Evolutionary conservation across 2,329 filamentous ascomycete genomes (phyloP), one percentile per base, ranked within the genome.

Genomic region (Fusarium stilboides): DNA sequence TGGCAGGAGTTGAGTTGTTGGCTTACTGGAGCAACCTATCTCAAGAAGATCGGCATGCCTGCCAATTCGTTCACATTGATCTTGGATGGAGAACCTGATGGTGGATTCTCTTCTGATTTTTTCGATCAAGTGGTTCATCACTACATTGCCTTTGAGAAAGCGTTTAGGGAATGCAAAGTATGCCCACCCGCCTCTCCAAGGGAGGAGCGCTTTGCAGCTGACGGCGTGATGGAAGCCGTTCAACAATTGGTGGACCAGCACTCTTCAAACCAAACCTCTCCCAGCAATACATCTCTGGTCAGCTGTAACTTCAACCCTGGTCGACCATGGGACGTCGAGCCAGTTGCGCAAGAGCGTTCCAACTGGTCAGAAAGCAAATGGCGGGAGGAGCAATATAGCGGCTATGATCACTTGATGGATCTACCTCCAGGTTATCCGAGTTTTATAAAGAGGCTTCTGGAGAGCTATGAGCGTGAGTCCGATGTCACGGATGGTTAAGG

Each of bases 261-360:
- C 20, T 46, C 43, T 8, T 43, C 50, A 5, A 20, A 22, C n/a
- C 44, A 55, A 9, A 37, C 22, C 26, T 50, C 26, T 13, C 28
- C 28, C 28, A 31, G 28, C 28, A 31, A 31, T 31, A 12, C 28
- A 3, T 31, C 10, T 31, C 28, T 31, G 28, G 28, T 31, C 28
- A 31, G 10, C 28, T 31, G 28, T 37, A 47, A 61, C 20, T 61
- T 61, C 22, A 24, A 61, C 31, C 31, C 37, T 4, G 51, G 57
- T 9, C 19, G 19, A 14, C 15, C 20, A 8, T 56, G 57, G 51
- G 39, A 50, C 10, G 17, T 52, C 17, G 49, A 59, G 26, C 20
- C 31, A 9, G 6, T 53, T 5, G 19, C 42, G 5, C 33, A 53
- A 26, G 15, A 40, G 22, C 53, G 34, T 31, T 33, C 6, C 13